A percentile compares a stretch with the other conserved stretches of the same genome.
Evolutionary conservation across 2,329 filamentous ascomycete species (phyloP).

Genomic region (Colletotrichum cuscutae): DNA sequence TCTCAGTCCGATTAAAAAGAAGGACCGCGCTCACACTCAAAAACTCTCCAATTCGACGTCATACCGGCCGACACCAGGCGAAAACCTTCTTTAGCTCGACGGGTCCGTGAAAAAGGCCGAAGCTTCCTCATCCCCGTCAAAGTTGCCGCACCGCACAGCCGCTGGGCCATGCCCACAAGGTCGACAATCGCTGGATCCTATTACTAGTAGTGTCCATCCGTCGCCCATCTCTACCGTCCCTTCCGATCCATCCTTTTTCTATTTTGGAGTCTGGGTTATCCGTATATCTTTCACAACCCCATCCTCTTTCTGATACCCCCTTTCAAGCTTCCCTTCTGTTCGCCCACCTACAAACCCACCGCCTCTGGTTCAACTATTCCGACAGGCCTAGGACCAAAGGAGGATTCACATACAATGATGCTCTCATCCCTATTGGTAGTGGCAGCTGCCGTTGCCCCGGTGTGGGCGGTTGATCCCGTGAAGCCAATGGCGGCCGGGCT

Average conservation of each 20-base stretch:
- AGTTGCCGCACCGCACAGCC: slow-evolving; percentile 11
- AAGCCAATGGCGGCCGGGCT: slow-evolving; percentile 31
- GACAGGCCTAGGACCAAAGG: background rate
- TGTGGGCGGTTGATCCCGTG: slow-evolving; percentile 43
- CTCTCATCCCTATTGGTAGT: slow-evolving; percentile 22
- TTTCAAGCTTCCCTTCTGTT: background rate
- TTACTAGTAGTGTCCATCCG: slow-evolving; percentile 24
- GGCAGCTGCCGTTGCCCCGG: slow-evolving; percentile 38
- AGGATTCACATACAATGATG: slow-evolving; percentile 11
- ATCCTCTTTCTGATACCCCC: background rate
- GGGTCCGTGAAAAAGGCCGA: slow-evolving; percentile 24
- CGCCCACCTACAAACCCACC: background rate
- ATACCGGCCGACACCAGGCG: slow-evolving; percentile 21
- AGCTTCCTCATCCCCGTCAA: slow-evolving; percentile 13
- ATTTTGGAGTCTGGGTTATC: background rate
- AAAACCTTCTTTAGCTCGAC: slow-evolving; percentile 28
- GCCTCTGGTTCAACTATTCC: background rate
- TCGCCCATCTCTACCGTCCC: background rate
- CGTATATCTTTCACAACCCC: background rate
- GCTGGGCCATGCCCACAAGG: slow-evolving; percentile 11
- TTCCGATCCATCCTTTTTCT: background rate
- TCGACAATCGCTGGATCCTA: slow-evolving; percentile 8
- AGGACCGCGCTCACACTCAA: slow-evolving; percentile 3
- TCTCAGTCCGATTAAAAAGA: slow-evolving; percentile 2
- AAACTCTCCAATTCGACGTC: slow-evolving; percentile 17